Base-by-base conservation (phyloP, 306 rosid genomes). In the Lathyrus oleraceus region DNA sequence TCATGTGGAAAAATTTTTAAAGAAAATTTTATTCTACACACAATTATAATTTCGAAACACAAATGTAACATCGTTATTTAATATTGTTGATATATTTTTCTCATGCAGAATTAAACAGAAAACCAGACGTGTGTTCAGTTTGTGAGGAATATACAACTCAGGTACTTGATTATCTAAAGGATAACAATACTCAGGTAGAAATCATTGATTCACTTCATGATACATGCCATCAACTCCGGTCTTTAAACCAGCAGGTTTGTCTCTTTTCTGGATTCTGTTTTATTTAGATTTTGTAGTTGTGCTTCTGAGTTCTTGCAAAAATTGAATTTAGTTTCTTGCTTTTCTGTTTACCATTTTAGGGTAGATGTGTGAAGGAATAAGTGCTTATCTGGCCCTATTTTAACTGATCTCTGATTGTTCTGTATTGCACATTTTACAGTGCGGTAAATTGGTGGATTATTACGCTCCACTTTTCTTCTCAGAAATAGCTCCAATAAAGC, bases 391-490 rank as follows among this genome's bases (percentile, higher is more conserved):
- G 54, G 25, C 25, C 30, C 19, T 71, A 12, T 17, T 67, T 45
- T 16, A 30, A 30, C 67, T 69, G 17, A 49, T 68, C 10, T 39
- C 14, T 64, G 39, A 70, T 42, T 73, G 10, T 12, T 71, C 35
- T 44, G 80, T 40, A 45, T 39, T 73, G 32, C 10, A 49, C 81
- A 35, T 20, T 73, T 23, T 20, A 49, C 83, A 94, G 99, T 94
- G 99, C 85, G 3, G 58, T 21, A 71, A 65, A 64, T 53, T 86
- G 82, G 97, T 91, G 86, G 87, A 91, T 77, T 21, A 79, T 30
- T 89, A 94, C 76, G 85, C 82, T 71, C 79, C 92, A 61, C 81
- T 76, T 44, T 79, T 94, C 90, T 91, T 94, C 85, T 69, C 54
- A 38, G 78, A 87, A 88, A 38, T 85, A 39, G 73, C 91, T 79